These are phyloP conservation scores for Heimioporus sp. DNA, from an alignment of 768 basidiomycete species.

Conservation along the genomic window DNA sequence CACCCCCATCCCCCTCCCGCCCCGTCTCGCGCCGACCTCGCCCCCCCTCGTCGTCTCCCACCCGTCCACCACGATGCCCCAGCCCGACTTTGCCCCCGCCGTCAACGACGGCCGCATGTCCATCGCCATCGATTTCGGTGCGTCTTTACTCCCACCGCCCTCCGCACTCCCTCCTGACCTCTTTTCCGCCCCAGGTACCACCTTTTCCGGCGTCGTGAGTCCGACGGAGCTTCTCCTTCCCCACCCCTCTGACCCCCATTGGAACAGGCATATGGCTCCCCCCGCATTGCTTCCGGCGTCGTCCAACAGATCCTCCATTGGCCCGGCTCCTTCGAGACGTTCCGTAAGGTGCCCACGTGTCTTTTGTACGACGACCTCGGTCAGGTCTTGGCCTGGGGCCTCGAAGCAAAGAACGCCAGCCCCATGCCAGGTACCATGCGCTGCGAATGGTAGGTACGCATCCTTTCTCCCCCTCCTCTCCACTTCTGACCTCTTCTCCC, in stretches of 20 bases:
- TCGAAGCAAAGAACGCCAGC: slow-evolving; percentile 82
- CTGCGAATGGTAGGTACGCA: slow-evolving; percentile 47
- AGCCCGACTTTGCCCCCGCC: slow-evolving; percentile 18
- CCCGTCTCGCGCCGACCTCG: slow-evolving; percentile 19
- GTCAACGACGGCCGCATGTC: slow-evolving; percentile 77
- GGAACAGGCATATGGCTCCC: slow-evolving; percentile 77
- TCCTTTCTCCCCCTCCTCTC: not conserved
- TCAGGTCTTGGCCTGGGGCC: slow-evolving; percentile 77
- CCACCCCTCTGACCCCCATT: too few species aligned
- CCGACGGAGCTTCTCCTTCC: slow-evolving; percentile 3
- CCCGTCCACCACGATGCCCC: slow-evolving; percentile 4
- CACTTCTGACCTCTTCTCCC: too few species aligned
- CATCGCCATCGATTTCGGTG: slow-evolving; percentile 81
- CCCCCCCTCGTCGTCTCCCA: slow-evolving; percentile 16
- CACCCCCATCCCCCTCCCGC: slow-evolving; percentile 24
- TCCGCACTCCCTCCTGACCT: not conserved
- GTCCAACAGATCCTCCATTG: slow-evolving; percentile 85
- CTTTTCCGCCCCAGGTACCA: slow-evolving; percentile 55
- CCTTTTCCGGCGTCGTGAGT: slow-evolving; percentile 84
- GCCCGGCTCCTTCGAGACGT: slow-evolving; percentile 85
- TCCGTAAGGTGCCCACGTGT: slow-evolving; percentile 85
- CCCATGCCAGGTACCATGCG: slow-evolving; percentile 61
- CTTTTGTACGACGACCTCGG: slow-evolving; percentile 76
- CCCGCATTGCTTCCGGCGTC: slow-evolving; percentile 73
- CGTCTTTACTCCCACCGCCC: slow-evolving; percentile 18